Base-by-base conservation (phyloP, 2,329 filamentous ascomycete species). In the Ophiostoma himal-ulmi region DNA sequence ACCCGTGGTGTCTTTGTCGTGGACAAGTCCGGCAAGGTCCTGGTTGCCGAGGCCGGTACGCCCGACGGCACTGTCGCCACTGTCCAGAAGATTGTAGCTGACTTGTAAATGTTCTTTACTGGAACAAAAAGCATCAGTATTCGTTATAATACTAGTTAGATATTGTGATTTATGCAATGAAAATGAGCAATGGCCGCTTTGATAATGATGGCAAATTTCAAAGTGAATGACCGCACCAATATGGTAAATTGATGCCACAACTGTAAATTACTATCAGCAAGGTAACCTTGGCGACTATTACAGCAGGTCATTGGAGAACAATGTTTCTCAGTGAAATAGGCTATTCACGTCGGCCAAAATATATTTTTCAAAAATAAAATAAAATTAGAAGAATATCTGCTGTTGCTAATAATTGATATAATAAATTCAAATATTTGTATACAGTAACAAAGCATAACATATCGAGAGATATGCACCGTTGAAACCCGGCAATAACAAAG, bases 1-100 rank as follows among this genome's bases (percentile, higher is more conserved):
- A 88, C 86, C 68, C 89, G 95, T 73, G 95, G 94, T 74, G 93
- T 98, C 54, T 96, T 97, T 75, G 91, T 92, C 68, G 84, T 98
- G 69, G 86, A 91, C 79, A 96, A 95, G 83, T 78, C 84, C 34
- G 94, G 93, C 71, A 93, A 94, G 79, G 78, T 80, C 65, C 84
- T 96, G 52, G 86, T 91, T 26, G 85, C 88, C 48, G 86, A 94
- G 81, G 80, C 89, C 0, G 94, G 93, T 72, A 88, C 91, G 44
- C 94, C 94, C 10, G 88, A 88, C 72, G 89, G 85, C 11, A 97
- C 94, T 5, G 85, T 94, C 37, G 88, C 91, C 20, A 88, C 88
- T 34, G 93, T 95, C 30, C 88, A 89, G 82, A 87, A 87, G 77
- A 80, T 97, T 60, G 87, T 94, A 13, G 62, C 69, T 37, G 83